A percentile compares a stretch with the other conserved stretches of the same genome.
phyloP scores from a whole-genome alignment of 2,329 filamentous ascomycete genomes.

The Stenocarpella maydis region DNA sequence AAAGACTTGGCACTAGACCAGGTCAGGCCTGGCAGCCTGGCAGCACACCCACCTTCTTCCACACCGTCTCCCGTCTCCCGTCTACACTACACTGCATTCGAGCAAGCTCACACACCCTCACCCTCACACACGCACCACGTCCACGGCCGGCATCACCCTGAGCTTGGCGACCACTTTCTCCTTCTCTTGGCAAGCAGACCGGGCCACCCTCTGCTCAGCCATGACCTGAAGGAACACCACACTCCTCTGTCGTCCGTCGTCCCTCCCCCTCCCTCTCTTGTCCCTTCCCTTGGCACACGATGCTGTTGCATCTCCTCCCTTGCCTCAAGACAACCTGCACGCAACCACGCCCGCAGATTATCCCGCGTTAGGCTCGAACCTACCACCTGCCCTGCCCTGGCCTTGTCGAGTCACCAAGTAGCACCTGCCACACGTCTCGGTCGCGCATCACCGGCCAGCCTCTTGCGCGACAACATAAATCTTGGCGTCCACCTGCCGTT shows the following conservation, averaged over 20 bases:
- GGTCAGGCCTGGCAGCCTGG: background rate
- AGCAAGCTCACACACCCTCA: too few relatives aligned
- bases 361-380: conserved; percentile 40
- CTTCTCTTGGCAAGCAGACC: conserved; percentile 18
- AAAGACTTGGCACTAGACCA: conserved; percentile 31
- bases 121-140: background rate
- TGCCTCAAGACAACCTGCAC: conserved; percentile 37
- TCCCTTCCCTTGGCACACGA: conserved; percentile 36
- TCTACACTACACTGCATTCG: too few relatives aligned
- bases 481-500: background rate
- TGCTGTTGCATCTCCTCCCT: conserved; percentile 39
- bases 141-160: background rate
- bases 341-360: conserved; percentile 38
- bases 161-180: conserved; percentile 22
- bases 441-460: background rate
- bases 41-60: background rate
- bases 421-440: background rate
- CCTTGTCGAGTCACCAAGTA: background rate
- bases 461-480: conserved; percentile 1
- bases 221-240: conserved; percentile 37
- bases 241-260: background rate
- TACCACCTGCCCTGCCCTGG: background rate
- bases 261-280: too few relatives aligned
- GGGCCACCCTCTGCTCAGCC: conserved; percentile 31
- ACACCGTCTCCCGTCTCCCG: background rate